Evolutionary conservation across 768 basidiomycete genomes (phyloP).

Genomic region (Panus rudis): DNA sequence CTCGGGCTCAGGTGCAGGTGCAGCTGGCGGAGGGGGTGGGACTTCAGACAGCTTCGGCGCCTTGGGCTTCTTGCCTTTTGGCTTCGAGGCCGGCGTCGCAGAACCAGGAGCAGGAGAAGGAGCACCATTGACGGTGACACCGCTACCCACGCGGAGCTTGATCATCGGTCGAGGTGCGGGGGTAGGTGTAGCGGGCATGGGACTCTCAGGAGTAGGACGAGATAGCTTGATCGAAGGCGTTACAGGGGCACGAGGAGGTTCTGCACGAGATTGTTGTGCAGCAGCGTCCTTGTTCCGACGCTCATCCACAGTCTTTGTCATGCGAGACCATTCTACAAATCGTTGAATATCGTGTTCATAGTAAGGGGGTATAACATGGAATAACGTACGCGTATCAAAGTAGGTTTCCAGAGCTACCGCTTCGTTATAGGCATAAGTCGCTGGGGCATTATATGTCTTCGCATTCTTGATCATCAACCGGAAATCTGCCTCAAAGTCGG

Average conservation of each 20-base stretch:
- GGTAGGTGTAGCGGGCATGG: constrained; percentile 28
- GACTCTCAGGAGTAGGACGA: constrained; percentile 20
- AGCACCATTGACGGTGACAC: constrained; percentile 11
- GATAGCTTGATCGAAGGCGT: constrained; percentile 13
- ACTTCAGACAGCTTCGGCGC: constrained; percentile 24
- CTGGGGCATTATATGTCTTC: constrained; percentile 71
- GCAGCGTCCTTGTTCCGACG: constrained; percentile 36
- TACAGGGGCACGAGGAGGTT: constrained; percentile 9
- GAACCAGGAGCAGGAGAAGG: constrained; percentile 15
- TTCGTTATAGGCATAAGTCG: constrained; percentile 67
- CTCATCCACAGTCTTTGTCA: constrained; percentile 75
- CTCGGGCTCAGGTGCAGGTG: too few species aligned
- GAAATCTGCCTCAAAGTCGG: constrained; percentile 82
- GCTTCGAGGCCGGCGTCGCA: constrained; percentile 11
- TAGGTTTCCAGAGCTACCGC: constrained; percentile 69
- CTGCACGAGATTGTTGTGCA: constrained; percentile 3
- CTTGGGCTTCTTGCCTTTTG: constrained; percentile 18
- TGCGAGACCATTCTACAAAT: constrained; percentile 73
- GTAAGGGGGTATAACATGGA: not conserved
- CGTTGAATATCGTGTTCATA: constrained; percentile 4
- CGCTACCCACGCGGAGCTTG: constrained; percentile 54
- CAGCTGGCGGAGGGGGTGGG: constrained; percentile 37
- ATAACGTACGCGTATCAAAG: constrained; percentile 76
- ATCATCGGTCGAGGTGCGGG: constrained; percentile 47
- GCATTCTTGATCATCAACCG: constrained; percentile 84